Conservation (phyloP, 108 stramenopile genomes). For the Pelagomonas calceolata region DNA sequence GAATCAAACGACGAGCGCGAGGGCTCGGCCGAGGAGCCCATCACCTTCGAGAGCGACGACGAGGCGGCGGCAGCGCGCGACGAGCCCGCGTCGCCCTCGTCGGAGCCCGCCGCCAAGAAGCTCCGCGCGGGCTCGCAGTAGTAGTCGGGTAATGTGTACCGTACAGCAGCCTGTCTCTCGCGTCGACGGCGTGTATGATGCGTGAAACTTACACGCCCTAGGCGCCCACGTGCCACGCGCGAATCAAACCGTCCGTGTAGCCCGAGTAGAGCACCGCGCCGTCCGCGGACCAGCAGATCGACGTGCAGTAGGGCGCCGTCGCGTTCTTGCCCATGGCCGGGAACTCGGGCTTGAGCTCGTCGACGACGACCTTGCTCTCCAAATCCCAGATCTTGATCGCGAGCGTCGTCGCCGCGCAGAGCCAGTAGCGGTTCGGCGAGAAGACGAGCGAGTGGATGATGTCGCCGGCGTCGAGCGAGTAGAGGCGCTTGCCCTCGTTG, state of each 20-base stretch:
- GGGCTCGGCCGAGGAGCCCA: too few relatives aligned
- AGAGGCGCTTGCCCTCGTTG: constrained; percentile 98
- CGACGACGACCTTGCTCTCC: constrained; percentile 93
- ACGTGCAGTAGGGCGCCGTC: constrained; percentile 77
- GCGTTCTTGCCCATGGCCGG: constrained; percentile 51
- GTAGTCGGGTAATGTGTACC: too few relatives aligned
- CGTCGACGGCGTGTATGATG: too few relatives aligned
- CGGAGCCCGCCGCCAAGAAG: too few relatives aligned
- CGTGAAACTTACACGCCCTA: neutral
- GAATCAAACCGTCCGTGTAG: constrained; percentile 89
- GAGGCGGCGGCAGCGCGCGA: too few relatives aligned
- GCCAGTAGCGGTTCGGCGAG: constrained; percentile 99
- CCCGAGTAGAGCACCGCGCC: constrained; percentile 93
- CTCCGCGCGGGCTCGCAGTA: too few relatives aligned
- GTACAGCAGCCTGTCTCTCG: too few relatives aligned
- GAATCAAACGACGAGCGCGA: too few relatives aligned
- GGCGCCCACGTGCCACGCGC: constrained; percentile 54
- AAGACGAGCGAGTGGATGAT: constrained; percentile 98
- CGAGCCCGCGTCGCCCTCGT: too few relatives aligned
- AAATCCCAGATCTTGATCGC: constrained; percentile 99
- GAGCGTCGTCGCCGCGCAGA: constrained; percentile 95
- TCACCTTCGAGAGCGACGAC: too few relatives aligned
- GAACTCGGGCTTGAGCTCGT: constrained; percentile 79
- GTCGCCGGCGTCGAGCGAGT: constrained; percentile 94
- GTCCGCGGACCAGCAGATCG: constrained; percentile 92